Evolutionary conservation across 225 moss, liverwort and hornwort species (phyloP), one percentile per base, ranked within the genome.

Genomic region (Physcomitrellopsis africana): DNA sequence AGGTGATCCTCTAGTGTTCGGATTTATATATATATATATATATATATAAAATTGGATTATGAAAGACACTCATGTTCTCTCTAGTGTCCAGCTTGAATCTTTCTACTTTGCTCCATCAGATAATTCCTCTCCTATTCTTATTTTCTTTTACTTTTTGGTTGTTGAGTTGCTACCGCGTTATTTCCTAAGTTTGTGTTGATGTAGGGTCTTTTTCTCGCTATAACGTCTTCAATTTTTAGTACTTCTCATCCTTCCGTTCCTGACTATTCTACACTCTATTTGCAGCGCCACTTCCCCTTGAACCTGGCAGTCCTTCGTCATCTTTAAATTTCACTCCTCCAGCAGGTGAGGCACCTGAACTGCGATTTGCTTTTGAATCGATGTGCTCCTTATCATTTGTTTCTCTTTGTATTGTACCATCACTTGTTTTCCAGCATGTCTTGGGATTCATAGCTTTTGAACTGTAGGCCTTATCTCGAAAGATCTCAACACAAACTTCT

Each of bases 211-310:
- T 12, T 18, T 72, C 11, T 51, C 48, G 49, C 8, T 11, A 60
- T 19, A 12, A 9, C 16, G 60, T 48, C 43, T 42, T n/a, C 14
- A 56, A 20, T 43, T 75, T 27, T 75, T 26, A 13, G 42, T 14
- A 5, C 62, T 7, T 37, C 32, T 37, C 7, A 37, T 41, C 32
- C 41, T 62, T 11, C 14, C 49, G 56, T 83, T 71, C 63, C n/a
- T 44, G 51, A 22, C 60, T 70, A 43, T 32, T 66, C 65, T 15
- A 37, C 46, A 11, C n/a, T 76, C 2, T 62, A 24, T 62, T 68
- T 24, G 56, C 81, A 86, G 86, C 70, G 43, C 78, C 78, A 67
- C 51, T 79, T 76, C 49, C 69, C 42, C 41, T 65, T 42, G 72
- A 81, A 42, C 78, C 75, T 65, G 69, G n/a, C 69, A 27, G 72